Conservation (phyloP, 2,329 filamentous ascomycete genomes). For the Epichloe brachyelytri region DNA sequence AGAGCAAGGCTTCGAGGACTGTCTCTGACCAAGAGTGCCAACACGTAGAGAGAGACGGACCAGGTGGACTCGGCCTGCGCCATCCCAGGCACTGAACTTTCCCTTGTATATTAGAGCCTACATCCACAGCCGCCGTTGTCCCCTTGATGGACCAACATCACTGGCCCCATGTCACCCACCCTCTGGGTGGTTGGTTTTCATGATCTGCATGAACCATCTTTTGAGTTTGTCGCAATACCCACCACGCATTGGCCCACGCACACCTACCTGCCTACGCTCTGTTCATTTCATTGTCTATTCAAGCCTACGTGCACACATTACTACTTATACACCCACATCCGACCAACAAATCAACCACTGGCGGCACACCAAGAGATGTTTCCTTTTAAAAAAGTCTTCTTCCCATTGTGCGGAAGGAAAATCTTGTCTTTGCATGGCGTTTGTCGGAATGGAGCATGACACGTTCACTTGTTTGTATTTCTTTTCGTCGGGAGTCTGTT, state of each 20-base stretch:
- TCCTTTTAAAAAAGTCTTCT: constrained; percentile 10
- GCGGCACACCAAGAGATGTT: constrained; percentile 6
- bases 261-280: constrained; percentile 9
- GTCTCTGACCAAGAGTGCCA: constrained; percentile 29
- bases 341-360: constrained; percentile 2
- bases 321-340: constrained; percentile 4
- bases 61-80: constrained; percentile 11
- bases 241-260: not conserved
- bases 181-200: constrained; percentile 17
- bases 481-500: constrained; percentile 7
- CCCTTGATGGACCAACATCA: not conserved
- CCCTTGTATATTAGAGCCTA: constrained; percentile 16
- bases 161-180: too few species aligned
- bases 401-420: constrained; percentile 5
- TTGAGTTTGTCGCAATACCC: constrained; percentile 19
- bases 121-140: not conserved
- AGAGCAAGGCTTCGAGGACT: constrained; percentile 28
- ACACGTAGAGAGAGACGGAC: constrained; percentile 18
- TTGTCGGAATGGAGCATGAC: constrained; percentile 14
- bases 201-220: constrained; percentile 40
- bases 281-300: constrained; percentile 1
- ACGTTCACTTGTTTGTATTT: constrained; percentile 11
- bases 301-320: constrained; percentile 6
- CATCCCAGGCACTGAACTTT: constrained; percentile 3
- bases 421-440: constrained; percentile 22